Evolutionary conservation across 2,329 filamentous ascomycete genomes (phyloP).

Genomic region (Claviceps fusiformis): DNA sequence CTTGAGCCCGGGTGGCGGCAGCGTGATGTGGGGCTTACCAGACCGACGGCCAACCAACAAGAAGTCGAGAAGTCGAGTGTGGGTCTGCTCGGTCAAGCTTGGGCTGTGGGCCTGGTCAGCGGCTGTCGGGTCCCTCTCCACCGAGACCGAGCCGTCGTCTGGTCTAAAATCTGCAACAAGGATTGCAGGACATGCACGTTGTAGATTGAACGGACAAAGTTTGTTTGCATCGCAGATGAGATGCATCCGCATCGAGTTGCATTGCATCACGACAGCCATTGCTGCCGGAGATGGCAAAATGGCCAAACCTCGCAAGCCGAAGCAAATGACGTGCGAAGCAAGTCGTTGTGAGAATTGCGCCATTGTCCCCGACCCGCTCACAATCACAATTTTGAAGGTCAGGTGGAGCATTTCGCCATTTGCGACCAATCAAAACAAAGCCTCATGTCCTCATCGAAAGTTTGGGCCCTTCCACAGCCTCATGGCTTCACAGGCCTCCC

Average conservation of each 20-base stretch:
- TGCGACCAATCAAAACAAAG: not conserved
- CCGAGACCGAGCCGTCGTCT: not conserved
- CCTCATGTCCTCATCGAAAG: not conserved
- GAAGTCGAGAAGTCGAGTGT: no score
- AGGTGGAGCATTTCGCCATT: not conserved
- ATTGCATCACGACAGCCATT: not conserved
- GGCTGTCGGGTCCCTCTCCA: not conserved
- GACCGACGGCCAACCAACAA: not conserved
- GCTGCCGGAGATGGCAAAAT: not conserved
- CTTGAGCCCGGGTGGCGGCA: not conserved
- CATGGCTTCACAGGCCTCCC: not conserved
- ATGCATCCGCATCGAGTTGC: not conserved
- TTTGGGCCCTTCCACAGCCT: not conserved
- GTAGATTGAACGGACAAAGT: not conserved
- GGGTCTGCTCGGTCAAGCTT: no score
- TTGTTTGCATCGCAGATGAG: not conserved
- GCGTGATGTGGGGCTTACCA: not conserved
- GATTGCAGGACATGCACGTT: not conserved
- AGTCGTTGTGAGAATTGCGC: slow-evolving; percentile 1
- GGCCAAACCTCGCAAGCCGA: not conserved
- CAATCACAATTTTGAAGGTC: not conserved
- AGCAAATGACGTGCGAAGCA: slow-evolving; percentile 4
- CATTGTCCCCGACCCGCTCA: not conserved
- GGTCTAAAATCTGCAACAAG: not conserved
- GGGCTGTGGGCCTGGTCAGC: no score